A percentile compares a stretch with the other conserved stretches of the same genome.
Conservation (phyloP, 805 yeast genomes). For the Metschnikowia gruessii region DNA sequence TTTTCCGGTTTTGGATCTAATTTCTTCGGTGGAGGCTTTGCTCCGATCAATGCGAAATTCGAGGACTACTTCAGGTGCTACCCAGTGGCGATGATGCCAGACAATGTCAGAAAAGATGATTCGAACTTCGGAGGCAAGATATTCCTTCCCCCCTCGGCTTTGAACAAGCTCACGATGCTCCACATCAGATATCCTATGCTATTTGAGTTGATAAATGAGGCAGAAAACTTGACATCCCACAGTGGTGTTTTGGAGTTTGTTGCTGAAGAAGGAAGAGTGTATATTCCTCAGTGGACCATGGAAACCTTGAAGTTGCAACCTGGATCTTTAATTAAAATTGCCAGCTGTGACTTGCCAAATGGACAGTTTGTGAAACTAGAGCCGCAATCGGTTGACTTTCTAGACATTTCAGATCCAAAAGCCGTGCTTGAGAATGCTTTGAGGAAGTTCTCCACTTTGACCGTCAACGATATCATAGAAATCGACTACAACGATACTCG, state of each 20-base stretch:
- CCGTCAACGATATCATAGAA: slow-evolving; percentile 81
- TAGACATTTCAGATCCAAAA: slow-evolving; percentile 92
- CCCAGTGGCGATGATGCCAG: slow-evolving; percentile 90
- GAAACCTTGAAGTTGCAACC: slow-evolving; percentile 65
- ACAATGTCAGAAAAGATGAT: slow-evolving; percentile 62
- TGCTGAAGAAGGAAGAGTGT: slow-evolving; percentile 96
- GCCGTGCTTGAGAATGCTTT: slow-evolving; percentile 93
- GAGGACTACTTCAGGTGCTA: slow-evolving; percentile 90
- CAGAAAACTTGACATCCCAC: slow-evolving; percentile 59
- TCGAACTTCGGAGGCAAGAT: slow-evolving; percentile 95
- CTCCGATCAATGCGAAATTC: slow-evolving; percentile 45
- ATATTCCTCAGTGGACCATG: slow-evolving; percentile 97
- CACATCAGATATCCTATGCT: slow-evolving; percentile 96
- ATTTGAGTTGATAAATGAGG: slow-evolving; percentile 73
- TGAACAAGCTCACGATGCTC: slow-evolving; percentile 82
- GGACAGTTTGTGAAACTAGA: slow-evolving; percentile 91
- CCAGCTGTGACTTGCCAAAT: slow-evolving; percentile 73
- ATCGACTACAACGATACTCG: slow-evolving; percentile 76
- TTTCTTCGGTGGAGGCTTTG: slow-evolving; percentile 36
- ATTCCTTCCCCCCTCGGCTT: slow-evolving; percentile 88
- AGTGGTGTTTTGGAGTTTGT: slow-evolving; percentile 95
- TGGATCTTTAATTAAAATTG: slow-evolving; percentile 76
- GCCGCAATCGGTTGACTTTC: slow-evolving; percentile 91
- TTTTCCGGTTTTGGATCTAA: slow-evolving; percentile 43
- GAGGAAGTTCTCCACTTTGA: slow-evolving; percentile 83